Percentiles rank a stretch among this genome's conserved stretches.
These are phyloP conservation scores for Exophiala sideris DNA, from an alignment of 2,329 filamentous ascomycete species.

Conservation along the genomic window DNA sequence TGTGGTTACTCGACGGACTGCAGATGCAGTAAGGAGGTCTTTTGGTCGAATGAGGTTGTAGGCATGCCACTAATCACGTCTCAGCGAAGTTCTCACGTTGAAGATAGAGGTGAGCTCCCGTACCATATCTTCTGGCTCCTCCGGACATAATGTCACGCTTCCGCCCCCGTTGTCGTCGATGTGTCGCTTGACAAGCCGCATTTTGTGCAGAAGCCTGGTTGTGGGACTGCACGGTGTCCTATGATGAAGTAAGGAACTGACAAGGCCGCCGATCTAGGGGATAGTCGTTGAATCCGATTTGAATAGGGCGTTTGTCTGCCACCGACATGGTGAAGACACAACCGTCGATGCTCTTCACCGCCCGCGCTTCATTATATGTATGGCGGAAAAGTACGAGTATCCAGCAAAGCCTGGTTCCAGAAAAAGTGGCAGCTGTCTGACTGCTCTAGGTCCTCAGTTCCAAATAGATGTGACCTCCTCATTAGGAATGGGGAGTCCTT, in stretches of 20 bases:
- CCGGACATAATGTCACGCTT: slow-evolving; percentile 62
- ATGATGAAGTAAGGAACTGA: background rate
- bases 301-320: too few species aligned
- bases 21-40: slow-evolving; percentile 63
- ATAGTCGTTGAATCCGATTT: too few species aligned
- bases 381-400: too few species aligned
- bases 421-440: too few species aligned
- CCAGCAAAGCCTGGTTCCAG: too few species aligned
- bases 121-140: slow-evolving; percentile 75
- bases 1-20: slow-evolving; percentile 63
- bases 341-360: too few species aligned
- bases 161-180: slow-evolving; percentile 67
- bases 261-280: too few species aligned
- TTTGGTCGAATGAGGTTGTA: slow-evolving; percentile 68
- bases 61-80: slow-evolving; percentile 60
- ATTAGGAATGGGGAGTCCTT: too few species aligned
- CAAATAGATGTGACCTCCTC: too few species aligned
- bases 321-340: too few species aligned
- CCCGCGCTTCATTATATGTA: too few species aligned
- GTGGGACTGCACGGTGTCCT: background rate
- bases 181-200: slow-evolving; percentile 65
- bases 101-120: slow-evolving; percentile 12
- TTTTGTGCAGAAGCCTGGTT: slow-evolving; percentile 32
- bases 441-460: too few species aligned
- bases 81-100: slow-evolving; percentile 11